A percentile compares a stretch with the other conserved stretches of the same genome.
Conservation (phyloP, 768 basidiomycete genomes). For the Pseudohyphozyma bogoriensis region DNA sequence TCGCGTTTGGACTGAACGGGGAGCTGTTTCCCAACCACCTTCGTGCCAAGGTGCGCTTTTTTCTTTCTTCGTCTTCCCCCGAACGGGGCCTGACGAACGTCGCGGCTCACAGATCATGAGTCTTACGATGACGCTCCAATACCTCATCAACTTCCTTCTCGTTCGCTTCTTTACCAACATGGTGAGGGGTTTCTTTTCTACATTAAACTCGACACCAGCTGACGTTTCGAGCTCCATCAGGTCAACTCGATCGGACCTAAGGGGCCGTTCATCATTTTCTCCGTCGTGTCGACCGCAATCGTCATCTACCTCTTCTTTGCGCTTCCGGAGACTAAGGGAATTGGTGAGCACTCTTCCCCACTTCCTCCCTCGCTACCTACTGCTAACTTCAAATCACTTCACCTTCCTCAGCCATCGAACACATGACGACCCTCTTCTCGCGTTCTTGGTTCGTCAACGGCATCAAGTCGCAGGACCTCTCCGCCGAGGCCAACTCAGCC, state of each 20-base stretch:
- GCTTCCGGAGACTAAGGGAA: background rate
- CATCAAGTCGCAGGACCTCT: too few relatives aligned
- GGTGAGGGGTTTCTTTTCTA: too few relatives aligned
- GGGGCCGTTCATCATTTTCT: background rate
- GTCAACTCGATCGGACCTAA: background rate
- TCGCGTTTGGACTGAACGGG: constrained; percentile 12
- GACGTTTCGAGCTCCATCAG: too few relatives aligned
- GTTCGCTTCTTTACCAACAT: background rate
- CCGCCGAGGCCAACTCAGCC: too few relatives aligned
- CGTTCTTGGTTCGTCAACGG: background rate
- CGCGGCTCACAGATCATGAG: background rate
- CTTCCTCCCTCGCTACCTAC: too few relatives aligned
- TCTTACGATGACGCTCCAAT: background rate
- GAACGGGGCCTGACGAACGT: too few relatives aligned
- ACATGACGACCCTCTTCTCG: background rate
- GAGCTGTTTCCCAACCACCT: too few relatives aligned
- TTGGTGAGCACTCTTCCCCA: background rate
- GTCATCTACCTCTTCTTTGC: background rate
- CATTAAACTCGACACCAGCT: too few relatives aligned
- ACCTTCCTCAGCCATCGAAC: background rate
- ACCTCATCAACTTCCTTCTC: constrained; percentile 2
- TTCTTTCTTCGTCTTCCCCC: too few relatives aligned
- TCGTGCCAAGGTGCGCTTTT: background rate
- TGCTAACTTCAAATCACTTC: background rate
- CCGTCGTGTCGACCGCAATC: background rate